Evolutionary conservation across 305 asterid species (phyloP).

Genomic region (Euphrasia arctica): DNA sequence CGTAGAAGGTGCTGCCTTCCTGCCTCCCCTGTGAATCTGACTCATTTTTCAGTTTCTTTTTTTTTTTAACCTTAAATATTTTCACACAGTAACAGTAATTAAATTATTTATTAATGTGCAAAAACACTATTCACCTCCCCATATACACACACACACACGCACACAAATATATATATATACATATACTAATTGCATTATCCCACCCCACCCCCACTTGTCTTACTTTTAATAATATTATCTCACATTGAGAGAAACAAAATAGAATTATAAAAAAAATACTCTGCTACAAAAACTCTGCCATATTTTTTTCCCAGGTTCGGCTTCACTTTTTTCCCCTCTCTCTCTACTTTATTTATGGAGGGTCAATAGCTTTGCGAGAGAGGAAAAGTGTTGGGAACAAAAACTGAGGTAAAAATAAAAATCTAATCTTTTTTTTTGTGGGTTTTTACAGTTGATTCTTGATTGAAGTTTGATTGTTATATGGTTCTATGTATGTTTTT

Average conservation of each 20-base stretch:
- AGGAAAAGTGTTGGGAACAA: slow-evolving; percentile 31
- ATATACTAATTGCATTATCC: too few species aligned
- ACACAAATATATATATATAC: too few species aligned
- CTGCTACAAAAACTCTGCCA: slow-evolving; percentile 21
- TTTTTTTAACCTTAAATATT: not conserved
- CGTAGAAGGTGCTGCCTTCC: not conserved
- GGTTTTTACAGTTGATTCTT: not conserved
- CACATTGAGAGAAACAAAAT: not conserved
- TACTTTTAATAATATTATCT: not conserved
- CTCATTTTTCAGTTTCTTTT: not conserved
- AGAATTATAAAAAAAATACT: not conserved
- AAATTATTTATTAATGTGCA: not conserved
- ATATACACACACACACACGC: not conserved
- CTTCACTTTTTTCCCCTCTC: not conserved
- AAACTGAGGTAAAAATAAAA: not conserved
- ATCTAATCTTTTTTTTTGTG: not conserved
- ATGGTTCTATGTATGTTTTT: not conserved
- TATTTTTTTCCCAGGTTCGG: slow-evolving; percentile 19
- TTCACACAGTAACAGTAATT: not conserved
- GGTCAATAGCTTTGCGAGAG: slow-evolving; percentile 40
- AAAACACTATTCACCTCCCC: slow-evolving; percentile 53
- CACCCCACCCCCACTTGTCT: not conserved
- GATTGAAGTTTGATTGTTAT: slow-evolving; percentile 5
- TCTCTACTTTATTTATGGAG: slow-evolving; percentile 27
- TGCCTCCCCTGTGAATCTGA: not conserved